Conservation (phyloP, 2,329 filamentous ascomycete genomes). For the Clonostachys rhizophaga region DNA sequence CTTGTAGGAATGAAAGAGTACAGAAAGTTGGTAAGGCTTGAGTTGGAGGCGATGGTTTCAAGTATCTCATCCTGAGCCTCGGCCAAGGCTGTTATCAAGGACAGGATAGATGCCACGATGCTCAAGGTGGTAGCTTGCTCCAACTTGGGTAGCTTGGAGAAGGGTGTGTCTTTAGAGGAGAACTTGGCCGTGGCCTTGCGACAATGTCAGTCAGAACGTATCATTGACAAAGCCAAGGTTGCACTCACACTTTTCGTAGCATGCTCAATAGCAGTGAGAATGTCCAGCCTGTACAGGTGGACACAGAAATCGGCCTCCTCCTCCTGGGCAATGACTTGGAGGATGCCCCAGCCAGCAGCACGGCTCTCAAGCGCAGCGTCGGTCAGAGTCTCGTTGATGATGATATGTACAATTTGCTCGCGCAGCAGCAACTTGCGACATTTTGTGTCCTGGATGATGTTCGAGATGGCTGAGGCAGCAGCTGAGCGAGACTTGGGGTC, state of each 20-base stretch:
- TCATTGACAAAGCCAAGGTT: not conserved
- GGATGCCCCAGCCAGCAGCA: constrained; percentile 63
- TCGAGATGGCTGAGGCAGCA: constrained; percentile 55
- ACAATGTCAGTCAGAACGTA: no score
- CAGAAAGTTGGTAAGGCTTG: constrained; percentile 46
- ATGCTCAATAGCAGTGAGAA: constrained; percentile 55
- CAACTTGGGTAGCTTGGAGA: constrained; percentile 43
- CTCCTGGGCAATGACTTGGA: constrained; percentile 55
- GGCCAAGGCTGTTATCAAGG: constrained; percentile 46
- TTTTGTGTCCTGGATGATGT: constrained; percentile 55
- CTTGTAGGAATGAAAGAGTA: constrained; percentile 39
- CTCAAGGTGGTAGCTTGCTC: constrained; percentile 50
- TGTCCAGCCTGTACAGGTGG: constrained; percentile 57
- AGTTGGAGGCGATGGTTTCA: constrained; percentile 43
- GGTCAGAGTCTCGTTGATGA: constrained; percentile 60
- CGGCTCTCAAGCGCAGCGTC: constrained; percentile 59
- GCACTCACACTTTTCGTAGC: constrained; percentile 45
- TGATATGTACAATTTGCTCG: constrained; percentile 59
- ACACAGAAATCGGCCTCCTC: constrained; percentile 65
- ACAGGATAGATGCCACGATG: constrained; percentile 47
- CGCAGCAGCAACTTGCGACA: constrained; percentile 62
- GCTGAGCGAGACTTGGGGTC: constrained; percentile 54
- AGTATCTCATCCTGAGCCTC: constrained; percentile 59
- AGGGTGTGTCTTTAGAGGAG: constrained; percentile 29
- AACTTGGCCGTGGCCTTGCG: constrained; percentile 34